phyloP scores from a whole-genome alignment of 371 early-diverging fungal genomes.

The Apophysomyces sp. region DNA sequence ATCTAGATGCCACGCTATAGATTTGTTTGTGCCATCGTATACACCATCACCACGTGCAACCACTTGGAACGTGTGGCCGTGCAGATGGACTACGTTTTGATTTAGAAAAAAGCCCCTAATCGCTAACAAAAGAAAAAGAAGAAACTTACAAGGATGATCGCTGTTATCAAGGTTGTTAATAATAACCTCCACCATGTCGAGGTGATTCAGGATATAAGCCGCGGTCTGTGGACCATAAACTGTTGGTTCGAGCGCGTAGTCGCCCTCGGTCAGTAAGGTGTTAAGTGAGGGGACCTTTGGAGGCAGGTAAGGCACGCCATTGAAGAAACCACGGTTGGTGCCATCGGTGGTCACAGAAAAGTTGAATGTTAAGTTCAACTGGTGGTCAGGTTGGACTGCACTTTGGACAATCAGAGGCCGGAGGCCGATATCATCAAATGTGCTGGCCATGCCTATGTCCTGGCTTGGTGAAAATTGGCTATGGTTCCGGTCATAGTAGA shows the following conservation, averaged over 20 bases:
- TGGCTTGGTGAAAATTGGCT: slow-evolving; percentile 30
- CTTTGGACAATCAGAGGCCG: slow-evolving; percentile 34
- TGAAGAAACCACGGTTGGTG: slow-evolving; percentile 76
- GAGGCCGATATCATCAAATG: slow-evolving; percentile 50
- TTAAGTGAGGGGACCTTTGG: slow-evolving; percentile 68
- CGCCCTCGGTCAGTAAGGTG: slow-evolving; percentile 59
- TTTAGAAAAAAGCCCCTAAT: no score
- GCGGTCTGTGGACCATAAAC: slow-evolving; percentile 64
- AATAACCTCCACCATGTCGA: slow-evolving; percentile 43
- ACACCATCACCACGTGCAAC: slow-evolving; percentile 52
- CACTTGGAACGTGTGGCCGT: slow-evolving; percentile 81
- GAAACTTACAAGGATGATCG: slow-evolving; percentile 58
- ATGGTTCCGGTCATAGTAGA: slow-evolving; percentile 44
- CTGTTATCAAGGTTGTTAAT: slow-evolving; percentile 66
- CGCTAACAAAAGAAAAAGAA: background rate
- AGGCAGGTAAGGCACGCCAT: slow-evolving; percentile 60
- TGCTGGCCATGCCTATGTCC: slow-evolving; percentile 23
- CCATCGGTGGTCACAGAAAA: slow-evolving; percentile 67
- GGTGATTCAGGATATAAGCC: slow-evolving; percentile 49
- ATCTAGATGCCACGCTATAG: slow-evolving; percentile 17
- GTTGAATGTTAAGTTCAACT: slow-evolving; percentile 50
- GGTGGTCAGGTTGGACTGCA: slow-evolving; percentile 38
- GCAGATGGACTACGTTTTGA: slow-evolving; percentile 68
- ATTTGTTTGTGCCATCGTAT: slow-evolving; percentile 28
- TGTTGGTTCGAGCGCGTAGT: slow-evolving; percentile 33